Percentiles rank a stretch among this genome's conserved stretches.
These are phyloP conservation scores for Aspergillus eucalypticola DNA, from an alignment of 2,329 filamentous ascomycete species.

Conservation along the genomic window DNA sequence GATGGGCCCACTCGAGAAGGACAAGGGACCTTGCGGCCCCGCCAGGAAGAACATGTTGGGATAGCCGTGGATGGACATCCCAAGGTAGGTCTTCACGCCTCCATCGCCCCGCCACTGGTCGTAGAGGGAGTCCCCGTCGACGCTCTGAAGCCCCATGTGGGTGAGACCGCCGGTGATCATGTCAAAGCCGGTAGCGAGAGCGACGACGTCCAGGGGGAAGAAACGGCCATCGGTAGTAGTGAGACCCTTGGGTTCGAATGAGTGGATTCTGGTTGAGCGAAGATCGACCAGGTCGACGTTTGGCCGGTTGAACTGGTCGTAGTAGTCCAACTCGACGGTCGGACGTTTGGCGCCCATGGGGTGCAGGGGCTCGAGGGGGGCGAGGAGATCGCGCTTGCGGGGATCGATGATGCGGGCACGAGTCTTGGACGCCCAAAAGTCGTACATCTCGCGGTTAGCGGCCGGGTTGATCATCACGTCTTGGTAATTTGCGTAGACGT, in stretches of 20 bases:
- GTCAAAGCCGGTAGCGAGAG: slow-evolving; percentile 51
- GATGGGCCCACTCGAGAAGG: slow-evolving; percentile 58
- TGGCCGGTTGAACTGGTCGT: slow-evolving; percentile 51
- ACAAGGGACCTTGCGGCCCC: slow-evolving; percentile 58
- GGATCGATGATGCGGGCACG: slow-evolving; percentile 55
- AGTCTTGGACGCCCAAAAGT: slow-evolving; percentile 58
- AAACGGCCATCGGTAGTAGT: slow-evolving; percentile 38
- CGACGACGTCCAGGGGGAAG: slow-evolving; percentile 45
- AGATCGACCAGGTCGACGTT: slow-evolving; percentile 41
- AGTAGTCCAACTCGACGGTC: slow-evolving; percentile 53
- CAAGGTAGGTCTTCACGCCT: slow-evolving; percentile 45
- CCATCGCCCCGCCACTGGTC: slow-evolving; percentile 37
- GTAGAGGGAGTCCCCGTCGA: slow-evolving; percentile 32
- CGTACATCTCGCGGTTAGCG: slow-evolving; percentile 56
- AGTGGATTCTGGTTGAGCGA: slow-evolving; percentile 15
- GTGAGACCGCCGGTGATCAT: slow-evolving; percentile 45
- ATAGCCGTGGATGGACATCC: slow-evolving; percentile 46
- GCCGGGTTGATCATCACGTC: slow-evolving; percentile 51
- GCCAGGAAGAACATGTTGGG: slow-evolving; percentile 58
- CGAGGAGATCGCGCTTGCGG: slow-evolving; percentile 53
- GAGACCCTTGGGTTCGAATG: slow-evolving; percentile 37
- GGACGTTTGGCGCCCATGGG: slow-evolving; percentile 58
- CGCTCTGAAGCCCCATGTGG: slow-evolving; percentile 41
- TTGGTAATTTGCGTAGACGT: slow-evolving; percentile 45
- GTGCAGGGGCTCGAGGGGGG: slow-evolving; percentile 56